Base-by-base conservation (phyloP, 1,139 yeast genomes). In the Diutina pseudorugosa region DNA sequence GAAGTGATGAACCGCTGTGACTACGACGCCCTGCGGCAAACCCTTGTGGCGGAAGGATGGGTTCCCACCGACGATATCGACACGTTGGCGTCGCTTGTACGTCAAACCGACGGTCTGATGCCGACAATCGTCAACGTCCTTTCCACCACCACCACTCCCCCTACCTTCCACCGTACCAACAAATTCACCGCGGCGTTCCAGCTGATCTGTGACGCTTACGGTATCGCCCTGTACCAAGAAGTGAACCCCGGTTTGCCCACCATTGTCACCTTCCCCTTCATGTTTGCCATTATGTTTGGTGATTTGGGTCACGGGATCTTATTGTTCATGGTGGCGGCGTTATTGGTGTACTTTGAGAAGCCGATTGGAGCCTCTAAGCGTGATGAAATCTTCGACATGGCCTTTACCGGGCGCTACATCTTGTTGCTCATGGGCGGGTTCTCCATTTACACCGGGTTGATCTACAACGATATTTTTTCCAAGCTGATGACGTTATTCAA, bases 281-380 rank as follows among this genome's bases (percentile, higher is more conserved):
- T 93, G 96, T 93, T 93, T 73, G 97, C 98, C 41, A 87, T 94
- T 60, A 93, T 93, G 99, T 93, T 93, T 75, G 99, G 98, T 68
- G 99, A 93, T 70, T 69, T 91, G 56, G 99, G 99, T 3, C 99
- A 93, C 66, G 98, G 98, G 18, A 72, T 89, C 53, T 78, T 94
- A 56, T 74, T 94, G 60, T 72, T 83, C 49, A 66, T 88, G 57
- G 91, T 87, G 11, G 95, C 95, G 8, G 65, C 81, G 40, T 73
- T 75, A 48, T 71, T 93, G 60, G 90, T 93, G 16, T 59, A 77
- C 52, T 83, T 84, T 61, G 98, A 93, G 67, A 68, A 68, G 54
- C 70, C 71, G 52, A 76, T 93, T 56, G 84, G 77, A 19, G 74
- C 76, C 52, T 76, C 82, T 78, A 80, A 82, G 61, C 82, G 90